Base-by-base conservation (phyloP, 768 basidiomycete genomes). In the Boletus rufocinnamomeus region DNA sequence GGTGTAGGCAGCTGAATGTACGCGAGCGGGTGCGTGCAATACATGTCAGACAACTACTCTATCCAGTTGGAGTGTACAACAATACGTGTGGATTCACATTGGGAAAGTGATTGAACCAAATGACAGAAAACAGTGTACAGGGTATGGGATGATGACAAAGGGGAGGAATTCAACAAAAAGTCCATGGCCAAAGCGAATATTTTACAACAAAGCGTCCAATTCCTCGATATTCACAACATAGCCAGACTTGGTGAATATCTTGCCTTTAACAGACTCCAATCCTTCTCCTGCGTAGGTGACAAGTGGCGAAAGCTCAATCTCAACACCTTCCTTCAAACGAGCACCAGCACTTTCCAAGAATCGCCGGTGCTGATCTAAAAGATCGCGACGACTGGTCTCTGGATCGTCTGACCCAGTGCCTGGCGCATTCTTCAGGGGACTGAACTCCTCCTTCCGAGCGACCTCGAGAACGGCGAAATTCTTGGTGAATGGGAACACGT, bases 371-470 rank as follows among this genome's bases (percentile, higher is more conserved):
- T 97, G 94, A 30, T 86, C 82, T 53, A 98, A 82, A 49, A 99
- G 79, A 76, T 98, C 96, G 41, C 85, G 82, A 47, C 95, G 84
- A 65, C 93, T 95, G 32, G 97, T 97, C 57, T 87, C 86, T 17
- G 95, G 91, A 69, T 93, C 88, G 71, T 98, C 96, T 17, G 90
- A 80, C 27, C 89, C 89, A 0, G 92, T 90, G 1, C 95, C 95
- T 1, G 95, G 94, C 9, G 95, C 96, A 68, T 99, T 99, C 80
- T 99, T 99, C 72, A 99, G 75, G 37, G 96, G 96, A 62, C 92
- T 95, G 67, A 99, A 99, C 75, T 98, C 96, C 59, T 96, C 92
- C 58, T 81, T 79, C 56, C 97, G 79, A 51, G 84, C 83, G 45
- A 97, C 93, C 73, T 98, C 95, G 69, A 98, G 75, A 41, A 98